phyloP scores from a whole-genome alignment of 371 early-diverging fungal genomes.

The Funneliformis caledonium region DNA sequence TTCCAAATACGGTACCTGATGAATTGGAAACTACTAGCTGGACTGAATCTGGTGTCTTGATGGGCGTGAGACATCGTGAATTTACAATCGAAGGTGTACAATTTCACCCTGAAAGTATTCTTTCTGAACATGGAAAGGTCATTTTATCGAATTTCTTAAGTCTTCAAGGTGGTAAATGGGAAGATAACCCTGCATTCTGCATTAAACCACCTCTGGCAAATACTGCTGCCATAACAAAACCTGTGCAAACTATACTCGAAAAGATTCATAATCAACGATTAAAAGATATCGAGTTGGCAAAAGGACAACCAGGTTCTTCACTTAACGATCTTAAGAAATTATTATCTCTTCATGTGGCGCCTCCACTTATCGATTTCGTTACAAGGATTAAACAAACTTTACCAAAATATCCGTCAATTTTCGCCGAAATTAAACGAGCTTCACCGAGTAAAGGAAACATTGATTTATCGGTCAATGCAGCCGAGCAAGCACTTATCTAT shows the following conservation, averaged over 20 bases:
- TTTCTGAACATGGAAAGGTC: slow-evolving; percentile 85
- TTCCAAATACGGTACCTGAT: slow-evolving; percentile 81
- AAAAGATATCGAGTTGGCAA: slow-evolving; percentile 75
- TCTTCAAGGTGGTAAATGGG: slow-evolving; percentile 89
- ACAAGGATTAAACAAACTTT: slow-evolving; percentile 62
- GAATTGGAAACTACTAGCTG: slow-evolving; percentile 83
- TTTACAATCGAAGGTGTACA: slow-evolving; percentile 95
- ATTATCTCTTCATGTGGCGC: slow-evolving; percentile 74
- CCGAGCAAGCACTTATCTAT: slow-evolving; percentile 83
- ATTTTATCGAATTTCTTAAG: slow-evolving; percentile 89
- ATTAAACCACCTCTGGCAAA: slow-evolving; percentile 48
- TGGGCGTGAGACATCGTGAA: slow-evolving; percentile 92
- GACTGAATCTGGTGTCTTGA: slow-evolving; percentile 85
- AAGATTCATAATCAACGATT: slow-evolving; percentile 80
- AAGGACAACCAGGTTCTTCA: slow-evolving; percentile 75
- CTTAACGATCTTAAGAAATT: slow-evolving; percentile 69
- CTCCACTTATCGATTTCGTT: slow-evolving; percentile 78
- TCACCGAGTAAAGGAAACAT: slow-evolving; percentile 96
- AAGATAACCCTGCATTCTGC: slow-evolving; percentile 63
- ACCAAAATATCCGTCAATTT: slow-evolving; percentile 66
- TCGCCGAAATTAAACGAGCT: slow-evolving; percentile 97
- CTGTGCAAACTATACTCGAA: slow-evolving; percentile 59
- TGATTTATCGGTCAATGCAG: slow-evolving; percentile 79
- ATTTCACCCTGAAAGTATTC: slow-evolving; percentile 96
- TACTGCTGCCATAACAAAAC: slow-evolving; percentile 23